Percentiles rank a stretch among this genome's conserved stretches.
Evolutionary conservation across 2,329 filamentous ascomycete species (phyloP).

Genomic region (Verticillium zaregamsianum): DNA sequence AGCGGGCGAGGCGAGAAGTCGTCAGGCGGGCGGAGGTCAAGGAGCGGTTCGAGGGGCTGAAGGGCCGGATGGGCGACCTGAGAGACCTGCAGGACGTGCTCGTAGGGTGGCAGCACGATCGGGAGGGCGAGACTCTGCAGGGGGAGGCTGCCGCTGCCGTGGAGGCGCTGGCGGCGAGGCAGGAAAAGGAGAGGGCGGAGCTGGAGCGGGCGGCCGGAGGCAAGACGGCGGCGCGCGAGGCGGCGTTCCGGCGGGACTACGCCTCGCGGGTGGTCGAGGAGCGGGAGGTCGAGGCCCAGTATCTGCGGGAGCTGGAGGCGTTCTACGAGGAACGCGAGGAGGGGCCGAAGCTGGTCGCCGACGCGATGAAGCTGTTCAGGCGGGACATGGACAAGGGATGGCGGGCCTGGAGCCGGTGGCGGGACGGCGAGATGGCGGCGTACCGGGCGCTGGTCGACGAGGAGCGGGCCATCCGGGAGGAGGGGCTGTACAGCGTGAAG

Average conservation of each 20-base stretch:
- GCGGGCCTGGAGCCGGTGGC: conserved; percentile 35
- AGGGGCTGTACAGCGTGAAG: conserved; percentile 37
- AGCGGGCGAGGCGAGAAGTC: conserved; percentile 34
- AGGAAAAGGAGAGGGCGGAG: conserved; percentile 26
- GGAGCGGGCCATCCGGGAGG: conserved; percentile 32
- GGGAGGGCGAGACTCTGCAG: conserved; percentile 23
- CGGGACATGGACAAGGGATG: conserved; percentile 37
- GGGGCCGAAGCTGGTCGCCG: conserved; percentile 21
- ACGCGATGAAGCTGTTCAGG: conserved; percentile 28
- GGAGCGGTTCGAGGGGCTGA: conserved; percentile 32
- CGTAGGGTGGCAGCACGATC: conserved; percentile 32
- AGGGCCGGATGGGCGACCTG: conserved; percentile 29
- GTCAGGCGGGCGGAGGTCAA: conserved; percentile 33
- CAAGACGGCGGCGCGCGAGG: conserved; percentile 28
- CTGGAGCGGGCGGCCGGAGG: conserved; percentile 18
- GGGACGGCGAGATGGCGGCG: conserved; percentile 32
- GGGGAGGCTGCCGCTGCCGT: conserved; percentile 17
- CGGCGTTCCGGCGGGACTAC: conserved; percentile 34
- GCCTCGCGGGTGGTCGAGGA: conserved; percentile 35
- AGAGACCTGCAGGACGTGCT: conserved; percentile 36
- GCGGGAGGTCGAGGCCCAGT: conserved; percentile 37
- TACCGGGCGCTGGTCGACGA: conserved; percentile 32
- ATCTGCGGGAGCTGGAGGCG: conserved; percentile 29
- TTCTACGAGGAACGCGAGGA: conserved; percentile 27
- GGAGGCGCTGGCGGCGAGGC: conserved; percentile 25